Percentiles rank a stretch among this genome's conserved stretches.
Conservation (phyloP, 306 rosid genomes). For the Cicer chorassanicum region DNA sequence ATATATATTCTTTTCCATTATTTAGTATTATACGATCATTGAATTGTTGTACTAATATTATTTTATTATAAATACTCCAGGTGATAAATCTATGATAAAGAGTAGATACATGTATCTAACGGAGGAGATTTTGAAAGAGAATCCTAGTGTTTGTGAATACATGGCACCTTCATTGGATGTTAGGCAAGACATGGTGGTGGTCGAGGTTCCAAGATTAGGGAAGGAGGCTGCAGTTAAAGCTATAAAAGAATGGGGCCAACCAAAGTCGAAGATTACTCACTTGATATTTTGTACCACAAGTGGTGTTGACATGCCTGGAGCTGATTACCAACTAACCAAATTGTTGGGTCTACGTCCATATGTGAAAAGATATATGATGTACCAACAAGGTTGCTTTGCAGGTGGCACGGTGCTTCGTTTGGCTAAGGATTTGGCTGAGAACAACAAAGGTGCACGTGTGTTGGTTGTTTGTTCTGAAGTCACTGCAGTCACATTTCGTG, state of each 20-base stretch:
- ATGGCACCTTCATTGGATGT: constrained; percentile 81
- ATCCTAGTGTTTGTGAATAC: constrained; percentile 55
- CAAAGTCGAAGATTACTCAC: constrained; percentile 81
- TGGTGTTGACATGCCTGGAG: constrained; percentile 85
- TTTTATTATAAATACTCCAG: constrained; percentile 36
- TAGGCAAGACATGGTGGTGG: constrained; percentile 52
- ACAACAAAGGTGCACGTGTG: constrained; percentile 53
- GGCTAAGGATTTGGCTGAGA: constrained; percentile 54
- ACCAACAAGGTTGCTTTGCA: constrained; percentile 57
- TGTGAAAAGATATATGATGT: constrained; percentile 80
- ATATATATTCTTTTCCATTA: no score
- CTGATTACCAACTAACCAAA: constrained; percentile 76
- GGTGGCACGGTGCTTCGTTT: constrained; percentile 53
- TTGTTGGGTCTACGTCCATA: constrained; percentile 69
- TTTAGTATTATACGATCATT: background rate
- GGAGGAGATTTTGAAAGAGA: constrained; percentile 45
- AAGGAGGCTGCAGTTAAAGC: constrained; percentile 31
- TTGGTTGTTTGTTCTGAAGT: constrained; percentile 51
- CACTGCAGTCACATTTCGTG: constrained; percentile 49
- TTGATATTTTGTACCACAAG: constrained; percentile 75
- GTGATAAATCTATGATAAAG: constrained; percentile 52
- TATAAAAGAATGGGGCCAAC: constrained; percentile 45
- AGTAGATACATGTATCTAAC: constrained; percentile 45
- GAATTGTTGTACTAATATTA: background rate
- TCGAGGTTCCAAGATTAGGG: constrained; percentile 18